These are phyloP conservation scores for Arctium minus DNA, from an alignment of 129 eudicot species.

Conservation along the genomic window DNA sequence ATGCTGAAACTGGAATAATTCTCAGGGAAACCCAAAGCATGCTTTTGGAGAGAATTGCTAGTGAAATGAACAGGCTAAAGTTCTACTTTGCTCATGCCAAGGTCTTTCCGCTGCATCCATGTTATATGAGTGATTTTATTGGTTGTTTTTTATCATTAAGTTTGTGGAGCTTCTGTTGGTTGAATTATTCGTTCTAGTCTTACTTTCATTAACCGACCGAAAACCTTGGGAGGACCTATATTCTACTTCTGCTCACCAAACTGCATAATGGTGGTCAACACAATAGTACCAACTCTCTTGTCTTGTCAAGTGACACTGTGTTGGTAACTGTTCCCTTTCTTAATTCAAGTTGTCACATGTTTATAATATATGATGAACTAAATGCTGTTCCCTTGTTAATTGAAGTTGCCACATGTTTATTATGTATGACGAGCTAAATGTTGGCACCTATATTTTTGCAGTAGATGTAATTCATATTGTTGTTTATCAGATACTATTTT, in stretches of 20 bases:
- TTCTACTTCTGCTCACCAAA: too few species aligned
- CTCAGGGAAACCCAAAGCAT: conserved; percentile 93
- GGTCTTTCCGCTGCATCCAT: conserved; percentile 54
- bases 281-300: too few species aligned
- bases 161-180: neutral
- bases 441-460: neutral
- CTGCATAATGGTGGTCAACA: too few species aligned
- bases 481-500: neutral
- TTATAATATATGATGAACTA: neutral
- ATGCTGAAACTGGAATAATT: conserved; percentile 67
- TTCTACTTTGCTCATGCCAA: conserved; percentile 89
- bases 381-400: too few species aligned
- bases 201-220: neutral
- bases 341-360: neutral
- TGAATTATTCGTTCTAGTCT: neutral
- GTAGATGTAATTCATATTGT: neutral
- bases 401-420: too few species aligned
- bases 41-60: conserved; percentile 97
- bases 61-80: conserved; percentile 99
- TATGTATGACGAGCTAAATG: too few species aligned
- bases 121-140: neutral
- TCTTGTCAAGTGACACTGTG: too few species aligned
- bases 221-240: too few species aligned
- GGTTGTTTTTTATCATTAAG: neutral
- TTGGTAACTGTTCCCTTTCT: too few species aligned